A percentile compares a stretch with the other conserved stretches of the same genome.
Conservation (phyloP, 176 grass and related monocot species). For the Aegilops bicornis region DNA sequence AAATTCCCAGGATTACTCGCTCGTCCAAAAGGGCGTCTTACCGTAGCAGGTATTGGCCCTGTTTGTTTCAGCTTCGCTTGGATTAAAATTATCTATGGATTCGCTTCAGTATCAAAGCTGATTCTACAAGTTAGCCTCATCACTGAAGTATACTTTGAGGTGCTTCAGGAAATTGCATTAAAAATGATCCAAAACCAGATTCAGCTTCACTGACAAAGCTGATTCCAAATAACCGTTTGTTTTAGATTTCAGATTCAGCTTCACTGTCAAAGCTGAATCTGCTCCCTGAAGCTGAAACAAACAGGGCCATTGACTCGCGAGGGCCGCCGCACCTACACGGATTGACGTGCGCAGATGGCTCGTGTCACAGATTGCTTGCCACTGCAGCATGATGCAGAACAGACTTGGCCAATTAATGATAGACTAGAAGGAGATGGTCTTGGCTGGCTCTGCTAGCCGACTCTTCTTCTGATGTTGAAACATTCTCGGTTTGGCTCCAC, state of each 20-base stretch:
- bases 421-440: neutral
- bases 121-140: too few relatives aligned
- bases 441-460: neutral
- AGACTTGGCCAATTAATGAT: slow-evolving; percentile 1
- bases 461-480: slow-evolving; percentile 8
- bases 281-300: too few relatives aligned
- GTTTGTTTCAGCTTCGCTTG: too few relatives aligned
- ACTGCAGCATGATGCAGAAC: slow-evolving; percentile 30
- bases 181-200: too few relatives aligned
- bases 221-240: too few relatives aligned
- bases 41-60: neutral
- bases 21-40: neutral
- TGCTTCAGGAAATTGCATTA: too few relatives aligned
- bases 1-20: neutral
- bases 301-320: neutral
- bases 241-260: too few relatives aligned
- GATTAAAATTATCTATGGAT: too few relatives aligned
- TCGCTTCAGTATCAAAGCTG: too few relatives aligned
- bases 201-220: too few relatives aligned
- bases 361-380: neutral
- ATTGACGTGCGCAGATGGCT: neutral
- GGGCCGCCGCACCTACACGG: neutral
- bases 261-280: too few relatives aligned
- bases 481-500: neutral
- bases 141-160: too few relatives aligned